A percentile compares a stretch with the other conserved stretches of the same genome.
Evolutionary conservation across 495 filamentous ascomycete species (phyloP).

Genomic region (Penicillium cataractarum): DNA sequence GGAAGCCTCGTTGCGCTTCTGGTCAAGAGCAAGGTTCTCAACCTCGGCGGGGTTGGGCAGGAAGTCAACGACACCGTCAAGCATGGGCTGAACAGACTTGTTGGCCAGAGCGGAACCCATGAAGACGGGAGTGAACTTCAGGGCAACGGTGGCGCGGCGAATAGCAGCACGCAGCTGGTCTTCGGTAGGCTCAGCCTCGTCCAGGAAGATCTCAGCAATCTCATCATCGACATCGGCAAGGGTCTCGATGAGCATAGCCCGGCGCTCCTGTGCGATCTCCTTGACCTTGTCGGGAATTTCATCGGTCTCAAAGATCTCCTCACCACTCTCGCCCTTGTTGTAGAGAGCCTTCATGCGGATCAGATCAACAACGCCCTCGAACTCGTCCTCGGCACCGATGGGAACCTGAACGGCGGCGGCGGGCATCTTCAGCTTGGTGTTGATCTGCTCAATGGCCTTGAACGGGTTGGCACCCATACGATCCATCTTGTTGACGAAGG

Average conservation of each 20-base stretch:
- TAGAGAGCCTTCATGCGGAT: constrained; percentile 92
- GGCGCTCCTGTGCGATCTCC: constrained; percentile 74
- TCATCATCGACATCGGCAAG: constrained; percentile 98
- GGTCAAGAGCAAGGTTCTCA: constrained; percentile 86
- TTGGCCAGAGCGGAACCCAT: constrained; percentile 96
- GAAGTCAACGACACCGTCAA: constrained; percentile 95
- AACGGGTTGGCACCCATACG: constrained; percentile 98
- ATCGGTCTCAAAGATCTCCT: constrained; percentile 69
- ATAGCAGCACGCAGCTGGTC: constrained; percentile 90
- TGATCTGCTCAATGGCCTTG: constrained; percentile 97
- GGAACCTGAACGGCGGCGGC: constrained; percentile 96
- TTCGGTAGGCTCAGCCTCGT: constrained; percentile 74
- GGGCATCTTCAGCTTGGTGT: constrained; percentile 86
- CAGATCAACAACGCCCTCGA: constrained; percentile 92
- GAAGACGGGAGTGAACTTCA: constrained; percentile 94
- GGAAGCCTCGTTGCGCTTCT: constrained; percentile 71
- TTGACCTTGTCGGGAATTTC: constrained; percentile 79
- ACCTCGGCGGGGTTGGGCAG: constrained; percentile 93
- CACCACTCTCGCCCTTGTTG: constrained; percentile 81
- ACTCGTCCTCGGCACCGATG: constrained; percentile 90
- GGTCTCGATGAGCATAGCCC: constrained; percentile 86
- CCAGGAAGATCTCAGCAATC: constrained; percentile 94
- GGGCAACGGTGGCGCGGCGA: constrained; percentile 78
- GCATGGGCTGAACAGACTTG: constrained; percentile 94
- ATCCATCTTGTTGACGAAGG: constrained; percentile 99